These are phyloP conservation scores for Agarophyton chilense DNA, from an alignment of 23 red algal species.

Conservation along the genomic window DNA sequence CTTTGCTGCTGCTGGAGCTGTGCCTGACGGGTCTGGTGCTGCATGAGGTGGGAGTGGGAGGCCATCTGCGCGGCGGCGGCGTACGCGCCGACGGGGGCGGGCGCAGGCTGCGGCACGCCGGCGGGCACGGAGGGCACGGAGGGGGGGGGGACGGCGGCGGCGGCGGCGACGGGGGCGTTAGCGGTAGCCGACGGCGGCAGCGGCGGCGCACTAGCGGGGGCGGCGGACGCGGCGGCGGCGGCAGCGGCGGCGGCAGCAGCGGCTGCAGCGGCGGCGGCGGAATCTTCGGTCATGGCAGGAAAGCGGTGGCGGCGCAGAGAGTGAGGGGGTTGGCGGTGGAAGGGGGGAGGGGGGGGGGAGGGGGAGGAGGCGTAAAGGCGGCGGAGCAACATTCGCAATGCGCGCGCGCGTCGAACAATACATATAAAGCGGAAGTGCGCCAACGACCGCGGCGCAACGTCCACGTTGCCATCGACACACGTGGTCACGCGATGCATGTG, in stretches of 20 bases:
- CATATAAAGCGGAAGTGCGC: too few relatives aligned
- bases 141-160: neutral
- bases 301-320: neutral
- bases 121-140: neutral
- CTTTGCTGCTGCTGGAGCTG: slow-evolving; percentile 73
- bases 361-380: neutral
- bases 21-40: slow-evolving; percentile 58
- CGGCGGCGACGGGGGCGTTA: neutral
- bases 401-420: neutral
- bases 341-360: neutral
- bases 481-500: too few relatives aligned
- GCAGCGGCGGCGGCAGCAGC: neutral
- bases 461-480: too few relatives aligned
- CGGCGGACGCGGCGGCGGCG: slow-evolving; percentile 5
- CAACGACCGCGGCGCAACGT: neutral
- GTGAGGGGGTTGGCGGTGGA: neutral
- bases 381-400: neutral
- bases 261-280: slow-evolving; percentile 16
- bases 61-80: slow-evolving; percentile 56
- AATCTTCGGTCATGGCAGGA: slow-evolving; percentile 51
- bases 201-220: neutral
- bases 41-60: slow-evolving; percentile 50
- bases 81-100: slow-evolving; percentile 27
- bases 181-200: neutral
- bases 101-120: neutral